Conservation (phyloP, 306 rosid species). For the Cicer chorassanicum region DNA sequence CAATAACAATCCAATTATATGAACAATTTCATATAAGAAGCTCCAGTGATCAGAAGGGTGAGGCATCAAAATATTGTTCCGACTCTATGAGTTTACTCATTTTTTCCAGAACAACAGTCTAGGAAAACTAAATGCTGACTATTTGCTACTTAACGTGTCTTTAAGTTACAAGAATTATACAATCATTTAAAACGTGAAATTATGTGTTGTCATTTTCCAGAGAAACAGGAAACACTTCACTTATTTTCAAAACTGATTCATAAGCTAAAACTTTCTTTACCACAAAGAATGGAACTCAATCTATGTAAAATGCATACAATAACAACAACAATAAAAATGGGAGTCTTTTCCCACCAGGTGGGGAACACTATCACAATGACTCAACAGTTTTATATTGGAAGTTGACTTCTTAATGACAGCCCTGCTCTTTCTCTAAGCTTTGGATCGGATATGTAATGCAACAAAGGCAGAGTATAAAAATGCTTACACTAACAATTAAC, state of each 20-base stretch:
- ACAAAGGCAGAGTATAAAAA: slow-evolving; percentile 11
- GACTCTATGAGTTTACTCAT: slow-evolving; percentile 22
- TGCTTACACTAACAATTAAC: slow-evolving; percentile 16
- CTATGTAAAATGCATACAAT: background rate
- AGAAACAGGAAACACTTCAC: slow-evolving; percentile 33
- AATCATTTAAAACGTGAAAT: background rate
- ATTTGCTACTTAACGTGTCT: slow-evolving; percentile 31
- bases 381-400: background rate
- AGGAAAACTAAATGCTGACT: slow-evolving; percentile 17
- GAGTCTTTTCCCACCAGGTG: background rate
- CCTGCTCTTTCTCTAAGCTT: background rate
- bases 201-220: slow-evolving; percentile 12
- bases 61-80: slow-evolving; percentile 22
- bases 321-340: slow-evolving; percentile 5
- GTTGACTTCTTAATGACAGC: background rate
- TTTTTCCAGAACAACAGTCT: slow-evolving; percentile 24
- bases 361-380: background rate
- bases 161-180: slow-evolving; percentile 26
- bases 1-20: slow-evolving; percentile 23
- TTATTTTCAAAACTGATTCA: slow-evolving; percentile 20
- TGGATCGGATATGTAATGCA: background rate
- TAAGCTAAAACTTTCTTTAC: slow-evolving; percentile 21
- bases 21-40: slow-evolving; percentile 22
- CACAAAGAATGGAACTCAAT: slow-evolving; percentile 32
- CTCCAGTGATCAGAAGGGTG: slow-evolving; percentile 23